phyloP scores from a whole-genome alignment of 169 alveolate genomes.

The Besnoitia besnoiti region DNA sequence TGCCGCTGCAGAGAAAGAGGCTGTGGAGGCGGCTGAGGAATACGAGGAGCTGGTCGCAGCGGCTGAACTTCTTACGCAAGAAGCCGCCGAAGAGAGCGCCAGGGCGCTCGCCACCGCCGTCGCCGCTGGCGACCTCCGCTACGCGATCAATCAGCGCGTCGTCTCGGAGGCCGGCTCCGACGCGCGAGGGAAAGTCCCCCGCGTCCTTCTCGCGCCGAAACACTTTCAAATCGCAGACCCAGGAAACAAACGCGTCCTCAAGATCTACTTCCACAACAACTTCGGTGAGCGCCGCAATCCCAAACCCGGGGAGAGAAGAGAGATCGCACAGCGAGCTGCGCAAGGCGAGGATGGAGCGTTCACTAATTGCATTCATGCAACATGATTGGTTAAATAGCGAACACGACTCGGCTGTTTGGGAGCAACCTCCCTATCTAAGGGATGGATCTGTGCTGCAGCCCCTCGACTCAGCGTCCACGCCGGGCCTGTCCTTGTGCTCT shows the following conservation, averaged over 20 bases:
- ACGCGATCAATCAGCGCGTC: neutral
- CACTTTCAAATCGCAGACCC: slow-evolving; percentile 39
- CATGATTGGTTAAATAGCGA: too few relatives aligned
- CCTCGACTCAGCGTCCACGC: too few relatives aligned
- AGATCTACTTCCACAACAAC: slow-evolving; percentile 53
- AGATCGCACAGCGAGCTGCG: too few relatives aligned
- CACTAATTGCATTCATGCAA: too few relatives aligned
- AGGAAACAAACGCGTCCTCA: neutral
- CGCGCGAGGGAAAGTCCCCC: slow-evolving; percentile 4
- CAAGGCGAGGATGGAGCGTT: too few relatives aligned
- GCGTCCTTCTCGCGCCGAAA: slow-evolving; percentile 42
- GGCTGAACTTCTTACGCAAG: neutral
- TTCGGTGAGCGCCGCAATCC: slow-evolving; percentile 36
- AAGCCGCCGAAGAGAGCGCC: slow-evolving; percentile 2
- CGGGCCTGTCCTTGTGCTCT: too few relatives aligned
- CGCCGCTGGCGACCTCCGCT: neutral
- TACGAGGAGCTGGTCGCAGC: neutral
- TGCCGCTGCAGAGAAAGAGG: slow-evolving; percentile 25
- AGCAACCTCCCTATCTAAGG: too few relatives aligned
- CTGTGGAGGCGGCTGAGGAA: slow-evolving; percentile 28
- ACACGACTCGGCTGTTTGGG: too few relatives aligned
- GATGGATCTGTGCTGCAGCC: too few relatives aligned
- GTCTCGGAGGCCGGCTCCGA: neutral
- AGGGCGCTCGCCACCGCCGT: neutral
- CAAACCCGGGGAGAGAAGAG: too few relatives aligned